Base-by-base conservation (phyloP, 2,329 filamentous ascomycete genomes). In the Fusarium duplospermum region DNA sequence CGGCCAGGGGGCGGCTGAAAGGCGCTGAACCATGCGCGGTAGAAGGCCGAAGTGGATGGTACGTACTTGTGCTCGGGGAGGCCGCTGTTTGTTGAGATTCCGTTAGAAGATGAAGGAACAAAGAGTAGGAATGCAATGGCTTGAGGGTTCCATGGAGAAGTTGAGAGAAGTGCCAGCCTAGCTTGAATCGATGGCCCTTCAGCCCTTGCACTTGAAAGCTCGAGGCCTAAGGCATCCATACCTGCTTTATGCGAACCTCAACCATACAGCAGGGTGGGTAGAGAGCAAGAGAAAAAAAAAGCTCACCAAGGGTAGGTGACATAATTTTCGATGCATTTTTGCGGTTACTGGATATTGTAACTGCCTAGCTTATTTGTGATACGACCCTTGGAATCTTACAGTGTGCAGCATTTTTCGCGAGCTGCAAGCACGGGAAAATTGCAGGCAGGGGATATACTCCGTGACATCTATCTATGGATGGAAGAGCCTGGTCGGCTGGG, bases 71-170 rank as follows among this genome's bases (percentile, higher is more conserved):
- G 40, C 47, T 22, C 72, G 72, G 72, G 38, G 66, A 70, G 24
- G 38, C 72, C 72, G 72, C 57, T 61, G 33, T 69, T 75, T 73
- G 69, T 74, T 75, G 66, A 31, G 61, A 45, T 54, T 64, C 62
- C 38, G 18, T 38, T 20, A 27, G n/a, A 45, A 29, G 27, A 20
- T 45, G 64, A 22, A 16, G 7, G 29, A 42, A 22, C n/a, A 40
- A 62, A 29, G 57, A n/a, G 11, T 13, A 54, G 57, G 36, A 50
- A 35, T 72, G 45, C 24, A 36, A 69, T n/a, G 27, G 14, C 47
- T 35, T 31, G 29, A 38, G 40, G 31, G 22, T 9, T 31, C 13
- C 20, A 31, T 45, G 35, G 52, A 24, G 11, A 33, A 58, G 18
- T 16, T 16, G 40, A 36, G 16, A 47, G 29, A 31, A 47, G 45